These are phyloP conservation scores for Linnemannia elongata DNA, from an alignment of 192 early-diverging fungal species.

Conservation along the genomic window DNA sequence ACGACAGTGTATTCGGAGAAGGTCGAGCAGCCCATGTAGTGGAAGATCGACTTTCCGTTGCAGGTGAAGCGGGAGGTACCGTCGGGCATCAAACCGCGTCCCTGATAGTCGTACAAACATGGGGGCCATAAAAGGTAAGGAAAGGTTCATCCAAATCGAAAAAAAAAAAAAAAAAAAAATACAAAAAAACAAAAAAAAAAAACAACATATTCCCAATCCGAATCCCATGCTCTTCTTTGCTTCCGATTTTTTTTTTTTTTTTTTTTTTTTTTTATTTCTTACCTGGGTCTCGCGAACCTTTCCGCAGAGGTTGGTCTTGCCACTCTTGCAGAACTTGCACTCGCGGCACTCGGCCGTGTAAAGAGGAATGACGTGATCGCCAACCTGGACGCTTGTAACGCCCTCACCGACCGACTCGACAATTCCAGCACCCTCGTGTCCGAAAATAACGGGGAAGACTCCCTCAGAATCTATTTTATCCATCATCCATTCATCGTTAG, in stretches of 20 bases:
- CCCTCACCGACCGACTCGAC: constrained; percentile 97
- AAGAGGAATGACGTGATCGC: constrained; percentile 98
- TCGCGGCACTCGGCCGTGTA: constrained; percentile 91
- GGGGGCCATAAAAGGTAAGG: neutral
- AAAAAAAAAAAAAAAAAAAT: neutral
- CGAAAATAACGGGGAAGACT: constrained; percentile 87
- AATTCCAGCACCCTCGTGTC: constrained; percentile 95
- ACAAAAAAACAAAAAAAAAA: too few relatives aligned
- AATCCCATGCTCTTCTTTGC: neutral
- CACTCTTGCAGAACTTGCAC: constrained; percentile 98
- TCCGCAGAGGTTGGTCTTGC: constrained; percentile 98
- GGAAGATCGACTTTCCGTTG: constrained; percentile 89
- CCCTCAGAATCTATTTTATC: constrained; percentile 78
- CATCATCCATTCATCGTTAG: neutral
- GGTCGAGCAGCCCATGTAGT: constrained; percentile 97
- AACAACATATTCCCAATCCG: neutral
- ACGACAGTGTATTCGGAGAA: constrained; percentile 97
- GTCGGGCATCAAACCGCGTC: constrained; percentile 96
- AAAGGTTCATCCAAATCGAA: neutral
- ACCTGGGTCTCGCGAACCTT: constrained; percentile 91
- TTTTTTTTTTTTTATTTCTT: constrained; percentile 25
- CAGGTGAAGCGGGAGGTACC: constrained; percentile 91
- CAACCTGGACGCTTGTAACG: constrained; percentile 88
- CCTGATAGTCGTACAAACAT: constrained; percentile 51
- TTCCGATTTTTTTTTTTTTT: constrained; percentile 7